A percentile compares a stretch with the other conserved stretches of the same genome.
Conservation (phyloP, 2,329 filamentous ascomycete species). For the Cladophialophora bantiana region DNA sequence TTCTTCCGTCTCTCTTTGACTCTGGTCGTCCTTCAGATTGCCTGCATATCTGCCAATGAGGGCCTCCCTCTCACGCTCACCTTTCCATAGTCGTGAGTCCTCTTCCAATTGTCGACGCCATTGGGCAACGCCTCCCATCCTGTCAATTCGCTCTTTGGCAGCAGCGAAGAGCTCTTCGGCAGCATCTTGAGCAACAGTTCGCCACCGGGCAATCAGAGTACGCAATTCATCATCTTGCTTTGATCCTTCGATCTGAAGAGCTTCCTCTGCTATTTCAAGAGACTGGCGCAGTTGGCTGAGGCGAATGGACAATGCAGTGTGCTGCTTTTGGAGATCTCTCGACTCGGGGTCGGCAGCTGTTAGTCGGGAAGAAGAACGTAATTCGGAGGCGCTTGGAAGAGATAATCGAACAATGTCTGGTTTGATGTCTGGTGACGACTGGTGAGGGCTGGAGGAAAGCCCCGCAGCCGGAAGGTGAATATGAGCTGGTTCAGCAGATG, state of each 20-base stretch:
- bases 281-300: conserved; percentile 46
- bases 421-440: conserved; percentile 25
- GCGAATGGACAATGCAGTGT: conserved; percentile 45
- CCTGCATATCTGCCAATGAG: conserved; percentile 40
- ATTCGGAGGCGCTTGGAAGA: not conserved
- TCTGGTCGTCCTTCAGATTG: not conserved
- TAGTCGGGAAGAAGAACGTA: conserved; percentile 26
- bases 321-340: conserved; percentile 47
- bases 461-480: conserved; percentile 2
- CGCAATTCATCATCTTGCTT: conserved; percentile 63
- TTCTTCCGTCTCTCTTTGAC: conserved; percentile 39
- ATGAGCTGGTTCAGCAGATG: conserved; percentile 11
- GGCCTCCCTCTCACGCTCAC: conserved; percentile 45
- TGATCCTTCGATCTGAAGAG: conserved; percentile 57
- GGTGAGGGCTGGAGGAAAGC: conserved; percentile 16
- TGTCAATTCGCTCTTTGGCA: conserved; percentile 66
- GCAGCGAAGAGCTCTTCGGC: conserved; percentile 72
- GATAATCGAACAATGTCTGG: not conserved
- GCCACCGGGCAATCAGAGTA: conserved; percentile 67
- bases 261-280: conserved; percentile 61
- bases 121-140: conserved; percentile 68
- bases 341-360: conserved; percentile 41
- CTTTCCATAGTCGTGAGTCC: conserved; percentile 42
- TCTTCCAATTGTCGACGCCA: conserved; percentile 61
- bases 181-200: conserved; percentile 63